Evolutionary conservation across 306 rosid species (phyloP), one percentile per base, ranked within the genome.

Genomic region (Ochetophila trinervis): DNA sequence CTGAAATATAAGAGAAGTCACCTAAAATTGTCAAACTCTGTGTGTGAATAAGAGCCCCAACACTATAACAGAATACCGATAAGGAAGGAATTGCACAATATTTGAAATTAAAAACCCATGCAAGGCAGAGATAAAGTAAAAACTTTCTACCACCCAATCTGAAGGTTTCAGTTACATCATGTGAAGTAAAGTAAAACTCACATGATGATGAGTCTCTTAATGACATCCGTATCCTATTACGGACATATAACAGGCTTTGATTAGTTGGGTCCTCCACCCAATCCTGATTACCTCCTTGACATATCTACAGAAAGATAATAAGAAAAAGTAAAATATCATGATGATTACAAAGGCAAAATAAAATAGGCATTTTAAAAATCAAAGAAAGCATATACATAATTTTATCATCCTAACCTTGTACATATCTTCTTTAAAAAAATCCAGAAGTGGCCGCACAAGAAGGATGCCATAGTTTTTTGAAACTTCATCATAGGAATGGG

Each of bases 251-350:
- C 57, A 66, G 70, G 71, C 87, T 90, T 71, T 74, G 87, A 75
- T 93, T 93, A 21, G 97, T 86, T 55, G 97, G 97, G 76, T 93
- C 99, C 83, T 93, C 97, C 68, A 93, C 95, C 94, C 91, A 93
- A 59, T 84, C 92, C 78, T 75, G 82, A 53, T 73, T 49, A 67
- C 70, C 82, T 47, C 80, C 88, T 74, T 65, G 81, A 68, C 97
- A 93, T 74, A 93, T 87, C 99, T 93, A 65, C 71, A 59, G 68
- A 65, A 66, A 53, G 57, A 56, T 32, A 37, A 40, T 12, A 24
- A 34, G 49, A 62, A 48, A 70, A 70, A 24, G 3, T 6, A 65
- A 18, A 50, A 55, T 37, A 51, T 2, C 53, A 52, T 63, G 14
- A 45, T 64, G 35, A 60, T 44, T 52, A 1, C 5, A 42, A 40